A percentile compares a stretch with the other conserved stretches of the same genome.
These are phyloP conservation scores for Capsella bursapastoris DNA, from an alignment of 345 rosid genomes.

Conservation along the genomic window DNA sequence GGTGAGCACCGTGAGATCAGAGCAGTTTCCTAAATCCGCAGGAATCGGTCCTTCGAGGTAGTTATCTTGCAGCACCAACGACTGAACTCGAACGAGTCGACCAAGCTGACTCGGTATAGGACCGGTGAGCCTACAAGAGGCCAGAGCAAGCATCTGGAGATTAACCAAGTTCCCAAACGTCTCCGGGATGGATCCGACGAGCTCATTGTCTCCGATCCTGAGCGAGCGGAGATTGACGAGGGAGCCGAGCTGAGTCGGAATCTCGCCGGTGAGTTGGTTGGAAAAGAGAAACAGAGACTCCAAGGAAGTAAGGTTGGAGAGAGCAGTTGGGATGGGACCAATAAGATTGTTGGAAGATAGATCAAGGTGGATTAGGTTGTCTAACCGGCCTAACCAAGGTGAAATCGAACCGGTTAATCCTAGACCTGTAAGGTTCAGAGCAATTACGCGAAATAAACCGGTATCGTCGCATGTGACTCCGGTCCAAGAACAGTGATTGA, in stretches of 20 bases:
- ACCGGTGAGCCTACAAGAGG: conserved; percentile 78
- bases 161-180: conserved; percentile 62
- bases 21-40: conserved; percentile 72
- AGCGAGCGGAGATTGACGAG: conserved; percentile 60
- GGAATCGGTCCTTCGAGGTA: conserved; percentile 75
- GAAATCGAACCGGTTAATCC: conserved; percentile 72
- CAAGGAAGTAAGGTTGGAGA: conserved; percentile 75
- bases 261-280: conserved; percentile 81
- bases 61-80: conserved; percentile 68
- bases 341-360: conserved; percentile 79
- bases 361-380: conserved; percentile 86
- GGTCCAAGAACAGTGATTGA: conserved; percentile 67
- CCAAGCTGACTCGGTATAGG: conserved; percentile 73
- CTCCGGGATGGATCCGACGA: conserved; percentile 71
- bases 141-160: conserved; percentile 68
- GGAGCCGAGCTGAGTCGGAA: conserved; percentile 75
- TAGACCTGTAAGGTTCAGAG: conserved; percentile 67
- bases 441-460: conserved; percentile 52
- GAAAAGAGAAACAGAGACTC: conserved; percentile 82
- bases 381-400: conserved; percentile 63
- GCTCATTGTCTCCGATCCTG: conserved; percentile 84
- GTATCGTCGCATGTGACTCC: conserved; percentile 64
- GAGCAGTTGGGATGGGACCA: conserved; percentile 89
- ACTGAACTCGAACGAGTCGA: conserved; percentile 48
- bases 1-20: conserved; percentile 59